Percentiles rank a stretch among this genome's conserved stretches.
phyloP scores from a whole-genome alignment of 768 basidiomycete species.

The Multifurca ochricompacta region DNA sequence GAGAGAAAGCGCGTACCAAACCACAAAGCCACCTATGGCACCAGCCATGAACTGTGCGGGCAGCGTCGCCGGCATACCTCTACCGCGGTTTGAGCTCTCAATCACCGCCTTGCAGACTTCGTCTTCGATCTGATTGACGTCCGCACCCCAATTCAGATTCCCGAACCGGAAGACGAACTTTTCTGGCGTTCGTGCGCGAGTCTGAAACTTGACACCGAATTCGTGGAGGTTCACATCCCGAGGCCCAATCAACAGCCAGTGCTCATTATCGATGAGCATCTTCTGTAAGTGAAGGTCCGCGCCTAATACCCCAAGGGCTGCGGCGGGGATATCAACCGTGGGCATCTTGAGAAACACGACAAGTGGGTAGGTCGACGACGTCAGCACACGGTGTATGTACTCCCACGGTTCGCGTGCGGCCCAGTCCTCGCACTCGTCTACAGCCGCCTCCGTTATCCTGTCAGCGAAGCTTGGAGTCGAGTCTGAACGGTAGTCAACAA shows the following conservation, averaged over 20 bases:
- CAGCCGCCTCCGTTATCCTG: background rate
- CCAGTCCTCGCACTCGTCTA: constrained; percentile 8
- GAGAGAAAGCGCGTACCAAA: constrained; percentile 19
- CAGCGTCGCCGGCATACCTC: constrained; percentile 4
- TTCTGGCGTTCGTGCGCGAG: background rate
- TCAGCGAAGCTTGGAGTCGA: background rate
- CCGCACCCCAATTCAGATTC: constrained; percentile 12
- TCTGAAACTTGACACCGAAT: constrained; percentile 8
- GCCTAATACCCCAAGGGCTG: background rate
- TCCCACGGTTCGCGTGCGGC: constrained; percentile 17
- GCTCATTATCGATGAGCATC: constrained; percentile 12
- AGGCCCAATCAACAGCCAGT: constrained; percentile 7
- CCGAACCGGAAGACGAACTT: constrained; percentile 8
- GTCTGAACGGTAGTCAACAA: background rate
- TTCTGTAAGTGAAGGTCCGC: background rate
- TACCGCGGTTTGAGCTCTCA: background rate
- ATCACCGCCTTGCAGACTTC: constrained; percentile 6
- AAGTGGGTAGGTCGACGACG: constrained; percentile 2
- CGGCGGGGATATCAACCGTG: constrained; percentile 3
- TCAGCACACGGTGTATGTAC: constrained; percentile 16
- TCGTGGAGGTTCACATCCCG: background rate
- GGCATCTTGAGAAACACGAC: constrained; percentile 13
- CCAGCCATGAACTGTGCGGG: constrained; percentile 19
- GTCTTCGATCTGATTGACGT: constrained; percentile 10
- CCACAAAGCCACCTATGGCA: constrained; percentile 12